Base-by-base conservation (phyloP, 2,329 filamentous ascomycete genomes). In the Claviceps capensis region DNA sequence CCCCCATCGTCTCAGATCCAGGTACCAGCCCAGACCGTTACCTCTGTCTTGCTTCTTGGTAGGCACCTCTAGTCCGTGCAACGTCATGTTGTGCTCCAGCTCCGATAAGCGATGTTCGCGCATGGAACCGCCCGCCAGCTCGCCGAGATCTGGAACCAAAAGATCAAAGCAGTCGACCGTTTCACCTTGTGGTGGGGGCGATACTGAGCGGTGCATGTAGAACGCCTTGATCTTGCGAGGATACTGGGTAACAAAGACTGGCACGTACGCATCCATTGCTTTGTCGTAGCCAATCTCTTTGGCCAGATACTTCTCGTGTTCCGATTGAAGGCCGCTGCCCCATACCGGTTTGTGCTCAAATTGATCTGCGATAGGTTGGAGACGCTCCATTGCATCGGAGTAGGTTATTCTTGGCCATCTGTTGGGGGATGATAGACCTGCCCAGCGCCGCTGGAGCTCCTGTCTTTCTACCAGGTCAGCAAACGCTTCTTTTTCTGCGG, bases 101-200 rank as follows among this genome's bases (percentile, higher is more conserved):
- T 82, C 71, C 1, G 77, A 69, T 38, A 89, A 71, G 44, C 86
- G 80, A 68, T 95, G 82, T 69, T 95, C 89, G 69, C 90, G 88
- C 73, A 95, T 81, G 3, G 88, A 95, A 38, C 90, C 90, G 26
- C 90, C 90, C 2, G 85, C 87, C 48, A 95, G 78, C 69, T 96
- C 90, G 63, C 87, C 89, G 53, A 91, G 76, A 54, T 89, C 86
- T 16, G 88, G 88, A 16, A 95, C 82, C 16, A 96, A 74, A 47
- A 96, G 78, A 66, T 96, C 90, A 64, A 96, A 96, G 69, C 88
- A 95, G 54, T 89, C 87, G 13, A 88, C 88, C 4, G 88, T 94
- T 47, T 63, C 59, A 46, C 67, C 65, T 46, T 63, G 57, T 4
- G 57, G 26, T 8, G 62, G 61, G 13, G 61, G 58, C 1, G 61